Evolutionary conservation across 2,329 filamentous ascomycete species (phyloP), one percentile per base, ranked within the genome.

Genomic region (Fusarium agapanthi): DNA sequence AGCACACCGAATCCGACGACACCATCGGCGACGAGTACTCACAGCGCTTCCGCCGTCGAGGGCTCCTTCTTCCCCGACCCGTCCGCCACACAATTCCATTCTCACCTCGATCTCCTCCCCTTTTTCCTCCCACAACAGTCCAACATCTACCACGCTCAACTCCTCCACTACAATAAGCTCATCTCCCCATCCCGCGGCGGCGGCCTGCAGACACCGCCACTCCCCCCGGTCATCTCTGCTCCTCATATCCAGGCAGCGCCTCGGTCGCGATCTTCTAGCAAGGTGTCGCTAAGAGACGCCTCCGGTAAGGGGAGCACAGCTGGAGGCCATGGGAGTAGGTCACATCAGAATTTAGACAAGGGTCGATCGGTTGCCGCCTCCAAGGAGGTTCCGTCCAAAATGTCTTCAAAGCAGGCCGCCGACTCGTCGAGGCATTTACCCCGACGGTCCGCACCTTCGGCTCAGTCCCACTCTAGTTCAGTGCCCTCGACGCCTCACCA

Each of bases 401-500:
- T 89, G 86, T 80, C 85, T 69, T 78, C 83, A 55, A 86, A 86
- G 75, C 84, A 86, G 56, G 65, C 74, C 32, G 64, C 75, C 43
- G 80, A 83, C 59, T 64, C 73, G 47, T 67, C 78, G 61, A 81
- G 79, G 74, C 79, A 72, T 61, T 75, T 76, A 43, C 76, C 79
- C 50, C 79, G 72, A 74, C 78, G 66, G 65, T 78, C 78, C 44
- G 74, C 77, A 40, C 68, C 79, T 12, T 78, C 76, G 55, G 78
- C 76, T 34, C 80, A 81, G 61, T 77, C 83, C 20, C 87, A 97
- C 79, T 97, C 95, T 30, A 97, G 88, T 80, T 98, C 95, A 14
- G 93, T 98, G 54, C 95, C 95, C 3, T 97, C 95, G 3, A 98
- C 95, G 7, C 96, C 95, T 14, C 93, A 95, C 79, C 95, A 98